Conservation (phyloP, 2,329 filamentous ascomycete genomes). For the Cladosporium sp. region DNA sequence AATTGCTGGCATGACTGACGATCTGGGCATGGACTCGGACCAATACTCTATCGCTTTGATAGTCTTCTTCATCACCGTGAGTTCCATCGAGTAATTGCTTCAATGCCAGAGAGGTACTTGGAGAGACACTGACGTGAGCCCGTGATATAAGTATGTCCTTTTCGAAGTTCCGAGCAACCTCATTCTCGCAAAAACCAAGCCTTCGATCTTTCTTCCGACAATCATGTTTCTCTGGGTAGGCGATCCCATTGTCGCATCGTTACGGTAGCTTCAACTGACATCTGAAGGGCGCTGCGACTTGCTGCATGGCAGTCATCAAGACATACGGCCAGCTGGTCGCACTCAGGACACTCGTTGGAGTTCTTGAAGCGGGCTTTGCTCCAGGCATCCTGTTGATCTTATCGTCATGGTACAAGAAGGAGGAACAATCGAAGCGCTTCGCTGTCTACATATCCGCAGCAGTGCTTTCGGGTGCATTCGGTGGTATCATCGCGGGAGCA, state of each 20-base stretch:
- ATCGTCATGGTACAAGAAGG: constrained; percentile 60
- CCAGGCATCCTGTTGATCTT: constrained; percentile 57
- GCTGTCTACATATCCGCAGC: constrained; percentile 60
- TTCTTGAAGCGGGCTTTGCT: constrained; percentile 57
- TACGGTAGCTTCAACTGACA: neutral
- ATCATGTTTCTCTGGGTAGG: constrained; percentile 57
- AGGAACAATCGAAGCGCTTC: constrained; percentile 59
- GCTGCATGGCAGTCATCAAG: constrained; percentile 52
- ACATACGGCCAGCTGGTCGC: constrained; percentile 52
- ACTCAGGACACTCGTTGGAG: constrained; percentile 56
- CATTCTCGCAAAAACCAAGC: constrained; percentile 51
- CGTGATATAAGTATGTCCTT: constrained; percentile 48
- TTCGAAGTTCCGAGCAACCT: constrained; percentile 58
- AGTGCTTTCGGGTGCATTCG: constrained; percentile 56
- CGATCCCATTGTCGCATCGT: neutral
- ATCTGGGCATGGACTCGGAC: constrained; percentile 48
- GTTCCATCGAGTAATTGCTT: neutral
- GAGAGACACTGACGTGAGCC: neutral
- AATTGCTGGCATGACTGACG: constrained; percentile 52
- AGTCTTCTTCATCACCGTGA: constrained; percentile 46
- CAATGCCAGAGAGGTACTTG: neutral
- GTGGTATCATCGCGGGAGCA: constrained; percentile 43
- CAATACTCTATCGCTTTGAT: constrained; percentile 54
- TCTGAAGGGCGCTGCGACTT: constrained; percentile 26
- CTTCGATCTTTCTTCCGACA: constrained; percentile 51